These are phyloP conservation scores for Pythium aquatile DNA, from an alignment of 352 stramenopile genomes.

Conservation along the genomic window DNA sequence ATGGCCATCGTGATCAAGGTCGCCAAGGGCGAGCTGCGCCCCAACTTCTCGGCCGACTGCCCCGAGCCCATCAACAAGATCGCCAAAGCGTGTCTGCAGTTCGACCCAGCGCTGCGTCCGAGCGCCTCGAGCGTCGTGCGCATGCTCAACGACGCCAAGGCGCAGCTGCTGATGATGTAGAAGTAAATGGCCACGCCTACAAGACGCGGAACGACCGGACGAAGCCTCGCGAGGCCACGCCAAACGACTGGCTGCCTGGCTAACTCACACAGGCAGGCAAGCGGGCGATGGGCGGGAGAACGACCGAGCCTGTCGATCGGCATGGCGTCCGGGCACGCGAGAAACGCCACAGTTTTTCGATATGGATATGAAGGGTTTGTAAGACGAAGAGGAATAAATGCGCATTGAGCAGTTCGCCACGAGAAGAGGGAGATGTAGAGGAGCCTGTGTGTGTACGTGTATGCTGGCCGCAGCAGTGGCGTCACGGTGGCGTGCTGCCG, in stretches of 20 bases:
- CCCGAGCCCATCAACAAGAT: constrained; percentile 45
- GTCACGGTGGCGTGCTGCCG: too few species aligned
- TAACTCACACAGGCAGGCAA: too few species aligned
- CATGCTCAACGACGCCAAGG: constrained; percentile 77
- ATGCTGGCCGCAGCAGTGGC: too few species aligned
- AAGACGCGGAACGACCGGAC: background rate
- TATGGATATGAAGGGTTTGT: constrained; percentile 5
- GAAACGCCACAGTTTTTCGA: background rate
- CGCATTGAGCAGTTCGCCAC: background rate
- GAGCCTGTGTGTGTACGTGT: too few species aligned
- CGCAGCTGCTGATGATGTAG: constrained; percentile 44
- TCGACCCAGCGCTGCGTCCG: constrained; percentile 78
- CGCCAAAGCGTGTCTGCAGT: constrained; percentile 80
- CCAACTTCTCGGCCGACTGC: constrained; percentile 58
- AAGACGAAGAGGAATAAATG: constrained; percentile 3
- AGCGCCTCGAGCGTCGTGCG: constrained; percentile 65
- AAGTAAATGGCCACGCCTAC: background rate
- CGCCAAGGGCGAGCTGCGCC: constrained; percentile 75
- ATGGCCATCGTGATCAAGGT: constrained; percentile 85
- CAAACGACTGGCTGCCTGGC: too few species aligned
- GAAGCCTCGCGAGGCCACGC: too few species aligned
- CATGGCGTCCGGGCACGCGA: background rate
- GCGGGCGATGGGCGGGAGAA: background rate
- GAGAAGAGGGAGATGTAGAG: background rate
- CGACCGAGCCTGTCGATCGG: background rate